Conservation (phyloP, 2,329 filamentous ascomycete genomes). For the Aspergillus floridensis region DNA sequence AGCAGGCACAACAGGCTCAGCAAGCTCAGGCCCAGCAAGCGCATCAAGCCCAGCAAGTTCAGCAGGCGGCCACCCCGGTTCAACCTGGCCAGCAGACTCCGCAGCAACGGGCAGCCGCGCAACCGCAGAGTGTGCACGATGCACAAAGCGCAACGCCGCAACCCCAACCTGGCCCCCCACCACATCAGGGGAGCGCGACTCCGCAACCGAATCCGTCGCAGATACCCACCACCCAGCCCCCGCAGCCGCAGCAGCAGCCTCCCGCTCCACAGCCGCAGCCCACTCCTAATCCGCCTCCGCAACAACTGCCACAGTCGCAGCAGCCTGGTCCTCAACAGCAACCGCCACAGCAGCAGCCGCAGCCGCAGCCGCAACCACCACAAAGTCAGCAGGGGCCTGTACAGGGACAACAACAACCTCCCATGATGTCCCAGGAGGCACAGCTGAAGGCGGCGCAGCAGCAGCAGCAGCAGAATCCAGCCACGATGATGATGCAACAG, state of each 20-base stretch:
- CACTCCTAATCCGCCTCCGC: conserved; percentile 36
- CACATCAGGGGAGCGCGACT: conserved; percentile 39
- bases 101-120: conserved; percentile 42
- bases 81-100: conserved; percentile 41
- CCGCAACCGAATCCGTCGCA: conserved; percentile 36
- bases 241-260: conserved; percentile 34
- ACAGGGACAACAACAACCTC: conserved; percentile 34
- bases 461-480: conserved; percentile 34
- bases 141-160: conserved; percentile 43
- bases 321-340: conserved; percentile 29
- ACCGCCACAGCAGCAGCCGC: conserved; percentile 31
- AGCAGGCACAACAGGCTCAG: conserved; percentile 25
- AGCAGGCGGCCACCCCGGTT: conserved; percentile 27
- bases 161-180: conserved; percentile 42
- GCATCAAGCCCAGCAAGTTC: conserved; percentile 35
- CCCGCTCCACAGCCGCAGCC: conserved; percentile 35
- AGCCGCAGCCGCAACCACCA: conserved; percentile 35
- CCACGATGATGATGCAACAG: conserved; percentile 40
- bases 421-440: conserved; percentile 40
- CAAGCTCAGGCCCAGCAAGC: conserved; percentile 28
- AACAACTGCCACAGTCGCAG: conserved; percentile 39
- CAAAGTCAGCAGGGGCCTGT: conserved; percentile 39
- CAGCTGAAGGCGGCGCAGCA: conserved; percentile 43
- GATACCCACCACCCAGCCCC: conserved; percentile 35
- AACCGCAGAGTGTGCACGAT: conserved; percentile 44